Conservation (phyloP, 495 filamentous ascomycete species). For the Melanomma pulvis-pyrius region DNA sequence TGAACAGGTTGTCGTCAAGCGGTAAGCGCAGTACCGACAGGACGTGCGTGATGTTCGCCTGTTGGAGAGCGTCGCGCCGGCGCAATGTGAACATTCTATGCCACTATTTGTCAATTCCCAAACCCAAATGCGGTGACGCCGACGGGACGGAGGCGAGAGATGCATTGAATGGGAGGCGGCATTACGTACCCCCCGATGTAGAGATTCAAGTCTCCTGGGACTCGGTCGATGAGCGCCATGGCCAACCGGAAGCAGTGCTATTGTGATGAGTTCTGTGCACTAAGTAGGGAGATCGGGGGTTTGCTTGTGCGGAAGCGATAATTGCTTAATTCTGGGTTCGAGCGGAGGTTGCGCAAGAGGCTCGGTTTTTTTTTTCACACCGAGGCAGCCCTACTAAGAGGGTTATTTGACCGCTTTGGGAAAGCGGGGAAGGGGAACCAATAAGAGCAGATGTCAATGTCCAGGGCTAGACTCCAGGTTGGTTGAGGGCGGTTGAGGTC, state of each 20-base stretch:
- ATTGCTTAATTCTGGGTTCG: not conserved
- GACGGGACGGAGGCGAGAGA: conserved; percentile 6
- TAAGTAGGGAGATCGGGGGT: not conserved
- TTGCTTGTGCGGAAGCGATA: not conserved
- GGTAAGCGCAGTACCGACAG: conserved; percentile 75
- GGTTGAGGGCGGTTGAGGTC: not conserved
- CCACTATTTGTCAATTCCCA: conserved; percentile 15
- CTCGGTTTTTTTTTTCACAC: not conserved
- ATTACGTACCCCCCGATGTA: conserved; percentile 80
- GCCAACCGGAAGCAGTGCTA: not conserved
- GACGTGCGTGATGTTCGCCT: conserved; percentile 83
- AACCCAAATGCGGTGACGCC: conserved; percentile 12
- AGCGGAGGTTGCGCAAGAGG: not conserved
- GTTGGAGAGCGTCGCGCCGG: conserved; percentile 64
- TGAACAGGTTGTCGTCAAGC: conserved; percentile 57
- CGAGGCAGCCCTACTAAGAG: not conserved
- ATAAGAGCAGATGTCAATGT: not conserved
- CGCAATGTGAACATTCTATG: conserved; percentile 75
- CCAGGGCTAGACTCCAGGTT: not conserved
- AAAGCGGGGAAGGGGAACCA: not conserved
- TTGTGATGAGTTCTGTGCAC: no score
- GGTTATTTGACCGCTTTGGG: not conserved
- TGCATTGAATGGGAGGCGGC: conserved; percentile 3
- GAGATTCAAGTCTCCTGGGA: conserved; percentile 73
- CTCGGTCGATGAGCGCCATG: conserved; percentile 51